phyloP scores from a whole-genome alignment of 1,284 basidiomycete genomes.

The Farysia itapuensis region DNA sequence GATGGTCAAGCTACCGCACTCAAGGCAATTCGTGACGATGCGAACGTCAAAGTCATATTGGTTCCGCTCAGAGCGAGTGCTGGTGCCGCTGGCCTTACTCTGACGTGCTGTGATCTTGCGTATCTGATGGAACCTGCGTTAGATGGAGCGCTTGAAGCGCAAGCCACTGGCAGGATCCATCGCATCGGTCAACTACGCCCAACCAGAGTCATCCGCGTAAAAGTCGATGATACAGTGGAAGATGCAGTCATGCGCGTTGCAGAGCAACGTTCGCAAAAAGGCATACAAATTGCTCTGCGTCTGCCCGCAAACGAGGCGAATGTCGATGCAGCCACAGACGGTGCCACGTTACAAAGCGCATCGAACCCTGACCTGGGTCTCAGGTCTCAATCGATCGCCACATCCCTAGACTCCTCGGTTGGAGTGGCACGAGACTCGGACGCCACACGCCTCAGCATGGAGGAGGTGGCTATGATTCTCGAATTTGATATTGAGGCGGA shows the following conservation, averaged over 20 bases:
- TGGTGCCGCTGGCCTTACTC: slow-evolving; percentile 44
- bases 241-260: slow-evolving; percentile 39
- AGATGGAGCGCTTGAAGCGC: slow-evolving; percentile 35
- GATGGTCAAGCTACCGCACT: slow-evolving; percentile 26
- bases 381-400: slow-evolving; percentile 27
- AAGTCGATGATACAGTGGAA: slow-evolving; percentile 45
- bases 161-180: slow-evolving; percentile 36
- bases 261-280: slow-evolving; percentile 17
- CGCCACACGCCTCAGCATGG: slow-evolving; percentile 23
- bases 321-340: not conserved
- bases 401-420: slow-evolving; percentile 25
- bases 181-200: slow-evolving; percentile 36
- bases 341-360: not conserved
- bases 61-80: slow-evolving; percentile 39
- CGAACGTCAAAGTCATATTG: slow-evolving; percentile 22
- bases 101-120: slow-evolving; percentile 36
- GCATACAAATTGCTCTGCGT: slow-evolving; percentile 5
- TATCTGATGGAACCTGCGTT: slow-evolving; percentile 42
- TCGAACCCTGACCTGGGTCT: slow-evolving; percentile 1
- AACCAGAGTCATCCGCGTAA: slow-evolving; percentile 37
- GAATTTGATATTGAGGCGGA: slow-evolving; percentile 33
- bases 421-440: slow-evolving; percentile 19
- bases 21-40: slow-evolving; percentile 35
- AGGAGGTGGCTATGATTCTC: slow-evolving; percentile 26
- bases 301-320: slow-evolving; percentile 9